Percentiles rank a stretch among this genome's conserved stretches.
These are phyloP conservation scores for Ophiostoma sp. DNA, from an alignment of 2,329 filamentous ascomycete genomes.

Conservation along the genomic window DNA sequence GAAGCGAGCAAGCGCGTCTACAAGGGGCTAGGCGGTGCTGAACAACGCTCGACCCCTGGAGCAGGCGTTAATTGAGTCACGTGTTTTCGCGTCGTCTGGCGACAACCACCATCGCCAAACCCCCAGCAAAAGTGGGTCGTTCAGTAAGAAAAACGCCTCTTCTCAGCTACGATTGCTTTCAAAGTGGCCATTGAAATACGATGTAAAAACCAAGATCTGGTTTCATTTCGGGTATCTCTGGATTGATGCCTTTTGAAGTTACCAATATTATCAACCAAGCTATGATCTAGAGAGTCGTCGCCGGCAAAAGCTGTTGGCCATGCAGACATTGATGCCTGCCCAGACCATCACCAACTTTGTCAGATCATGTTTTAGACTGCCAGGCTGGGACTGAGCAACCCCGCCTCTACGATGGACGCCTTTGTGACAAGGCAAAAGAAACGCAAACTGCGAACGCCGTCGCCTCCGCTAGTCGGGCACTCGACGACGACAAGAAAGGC, in stretches of 20 bases:
- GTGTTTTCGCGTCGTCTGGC: constrained; percentile 25
- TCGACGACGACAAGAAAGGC: neutral
- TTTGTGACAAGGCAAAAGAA: constrained; percentile 50
- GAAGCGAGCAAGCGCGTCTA: constrained; percentile 9
- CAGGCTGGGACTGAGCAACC: neutral
- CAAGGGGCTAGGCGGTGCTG: constrained; percentile 4
- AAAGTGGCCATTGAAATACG: neutral
- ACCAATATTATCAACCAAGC: neutral
- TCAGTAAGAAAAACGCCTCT: neutral
- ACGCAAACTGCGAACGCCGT: constrained; percentile 38
- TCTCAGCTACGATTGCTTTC: neutral
- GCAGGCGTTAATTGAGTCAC: constrained; percentile 22
- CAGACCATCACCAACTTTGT: neutral
- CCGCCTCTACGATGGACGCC: constrained; percentile 44
- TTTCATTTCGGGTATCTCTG: neutral
- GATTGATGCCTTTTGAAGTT: constrained; percentile 1
- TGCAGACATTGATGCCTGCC: neutral
- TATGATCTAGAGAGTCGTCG: neutral
- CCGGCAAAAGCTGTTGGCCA: neutral
- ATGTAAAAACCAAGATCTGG: neutral
- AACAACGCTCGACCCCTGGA: constrained; percentile 5
- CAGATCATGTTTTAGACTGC: neutral
- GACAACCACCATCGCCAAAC: neutral
- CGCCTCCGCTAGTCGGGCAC: constrained; percentile 13
- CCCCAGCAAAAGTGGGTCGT: neutral